Evolutionary conservation across 2,329 filamentous ascomycete species (phyloP), one percentile per base, ranked within the genome.

Genomic region (Nannizziopsis barbatae): DNA sequence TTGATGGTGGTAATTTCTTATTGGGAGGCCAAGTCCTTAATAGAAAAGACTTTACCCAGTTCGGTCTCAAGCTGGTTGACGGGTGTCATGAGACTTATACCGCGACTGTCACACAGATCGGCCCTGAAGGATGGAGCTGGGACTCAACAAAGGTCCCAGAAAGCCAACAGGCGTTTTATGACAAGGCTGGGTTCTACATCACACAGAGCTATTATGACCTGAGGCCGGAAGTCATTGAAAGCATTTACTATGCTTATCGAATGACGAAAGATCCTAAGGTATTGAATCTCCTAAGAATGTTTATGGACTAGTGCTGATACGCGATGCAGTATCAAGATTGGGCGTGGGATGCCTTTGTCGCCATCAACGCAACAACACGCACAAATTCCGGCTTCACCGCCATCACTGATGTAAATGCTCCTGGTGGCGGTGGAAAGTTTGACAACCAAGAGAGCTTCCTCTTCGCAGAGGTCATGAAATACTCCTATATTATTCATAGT

Each of bases 391-490:
- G 84, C 6, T 93, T 80, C 65, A 76, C 76, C 10, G 73, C 75
- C 27, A 69, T 93, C 48, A 62, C 58, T 0, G 65, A 93, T 60
- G 84, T 93, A 40, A 86, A 84, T 56, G 67, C 65, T 2, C 57
- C 60, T 2, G 72, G 71, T 27, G 85, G 84, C 8, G 84, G 83
- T 1, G 65, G 67, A 0, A 79, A 75, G 51, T 64, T 66, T 37
- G 78, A 94, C 62, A 81, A 83, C 62, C 84, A 90, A 72, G 86
- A 94, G 68, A 89, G 83, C 58, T 94, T 92, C 69, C 81, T 84
- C 71, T 87, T 93, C 63, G 86, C 87, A 0, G 87, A 94, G 70
- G 83, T 88, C 53, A 62, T 94, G 64, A 94, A 94, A 73, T 93
- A 93, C 63, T 71, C 76, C 49, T 93, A 85, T 67, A 63, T 93